Percentiles rank a stretch among this genome's conserved stretches.
These are phyloP conservation scores for Macadamia integrifolia DNA, from an alignment of 164 flowering plant species.

Conservation along the genomic window DNA sequence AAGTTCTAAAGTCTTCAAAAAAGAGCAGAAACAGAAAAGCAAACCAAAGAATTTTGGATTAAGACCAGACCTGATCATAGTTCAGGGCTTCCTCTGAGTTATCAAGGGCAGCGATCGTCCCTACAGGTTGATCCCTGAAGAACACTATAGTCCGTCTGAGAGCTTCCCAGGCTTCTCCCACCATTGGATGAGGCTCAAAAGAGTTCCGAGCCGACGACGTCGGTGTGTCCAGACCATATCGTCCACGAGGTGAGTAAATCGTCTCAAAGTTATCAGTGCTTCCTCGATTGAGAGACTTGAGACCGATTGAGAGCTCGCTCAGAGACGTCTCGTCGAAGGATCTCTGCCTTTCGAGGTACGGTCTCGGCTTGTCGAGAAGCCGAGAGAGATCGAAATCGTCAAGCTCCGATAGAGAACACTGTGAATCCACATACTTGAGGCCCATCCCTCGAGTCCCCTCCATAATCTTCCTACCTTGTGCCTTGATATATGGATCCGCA, in stretches of 20 bases:
- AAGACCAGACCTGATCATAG: constrained; percentile 30
- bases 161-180: constrained; percentile 44
- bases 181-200: constrained; percentile 40
- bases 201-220: constrained; percentile 26
- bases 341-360: constrained; percentile 23
- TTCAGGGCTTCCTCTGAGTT: constrained; percentile 28
- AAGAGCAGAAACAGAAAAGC: not conserved
- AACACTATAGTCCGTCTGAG: constrained; percentile 30
- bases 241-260: constrained; percentile 15
- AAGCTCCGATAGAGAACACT: constrained; percentile 7
- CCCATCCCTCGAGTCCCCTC: constrained; percentile 7
- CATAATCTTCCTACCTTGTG: not conserved
- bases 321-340: constrained; percentile 21
- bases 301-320: constrained; percentile 15
- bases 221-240: constrained; percentile 19
- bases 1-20: not conserved
- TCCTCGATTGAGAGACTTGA: not conserved
- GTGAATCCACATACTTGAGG: constrained; percentile 11
- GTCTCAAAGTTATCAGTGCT: constrained; percentile 18
- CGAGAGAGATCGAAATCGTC: constrained; percentile 15
- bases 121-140: constrained; percentile 35
- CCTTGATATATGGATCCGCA: not conserved
- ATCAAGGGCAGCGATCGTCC: constrained; percentile 36
- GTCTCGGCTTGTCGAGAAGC: constrained; percentile 17
- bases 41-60: not conserved